Percentiles rank a stretch among this genome's conserved stretches.
These are phyloP conservation scores for Cladophialophora carrionii DNA, from an alignment of 2,329 filamentous ascomycete species.

Conservation along the genomic window DNA sequence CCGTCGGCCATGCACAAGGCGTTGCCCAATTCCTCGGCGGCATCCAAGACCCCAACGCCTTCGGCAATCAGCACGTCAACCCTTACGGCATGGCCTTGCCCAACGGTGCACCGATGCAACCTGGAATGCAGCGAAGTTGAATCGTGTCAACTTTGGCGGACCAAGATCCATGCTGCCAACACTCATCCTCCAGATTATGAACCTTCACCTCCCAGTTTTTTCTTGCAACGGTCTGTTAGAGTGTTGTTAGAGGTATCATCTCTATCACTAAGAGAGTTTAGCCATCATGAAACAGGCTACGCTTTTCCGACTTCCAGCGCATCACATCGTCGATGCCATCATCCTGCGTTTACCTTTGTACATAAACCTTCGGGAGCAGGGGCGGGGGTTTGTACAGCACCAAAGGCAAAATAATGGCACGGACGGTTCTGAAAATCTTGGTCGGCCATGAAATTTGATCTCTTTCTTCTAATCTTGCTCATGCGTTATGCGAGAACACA, in stretches of 20 bases:
- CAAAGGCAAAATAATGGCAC: conserved; percentile 26
- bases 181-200: conserved; percentile 25
- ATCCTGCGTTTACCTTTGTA: conserved; percentile 28
- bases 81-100: conserved; percentile 52
- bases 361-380: conserved; percentile 27
- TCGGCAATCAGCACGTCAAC: conserved; percentile 45
- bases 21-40: conserved; percentile 49
- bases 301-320: conserved; percentile 16
- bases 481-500: conserved; percentile 32
- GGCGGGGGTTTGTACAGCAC: conserved; percentile 33
- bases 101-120: conserved; percentile 37
- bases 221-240: neutral
- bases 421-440: conserved; percentile 15
- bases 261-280: conserved; percentile 6
- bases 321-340: conserved; percentile 7
- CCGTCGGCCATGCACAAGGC: conserved; percentile 84
- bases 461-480: conserved; percentile 14
- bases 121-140: conserved; percentile 38
- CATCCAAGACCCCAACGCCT: conserved; percentile 42
- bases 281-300: conserved; percentile 29
- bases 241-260: conserved; percentile 9
- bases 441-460: conserved; percentile 20
- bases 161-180: neutral
- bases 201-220: conserved; percentile 20
- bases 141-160: neutral